phyloP scores from a whole-genome alignment of 2,329 filamentous ascomycete genomes.

The Fusarium sp. region DNA sequence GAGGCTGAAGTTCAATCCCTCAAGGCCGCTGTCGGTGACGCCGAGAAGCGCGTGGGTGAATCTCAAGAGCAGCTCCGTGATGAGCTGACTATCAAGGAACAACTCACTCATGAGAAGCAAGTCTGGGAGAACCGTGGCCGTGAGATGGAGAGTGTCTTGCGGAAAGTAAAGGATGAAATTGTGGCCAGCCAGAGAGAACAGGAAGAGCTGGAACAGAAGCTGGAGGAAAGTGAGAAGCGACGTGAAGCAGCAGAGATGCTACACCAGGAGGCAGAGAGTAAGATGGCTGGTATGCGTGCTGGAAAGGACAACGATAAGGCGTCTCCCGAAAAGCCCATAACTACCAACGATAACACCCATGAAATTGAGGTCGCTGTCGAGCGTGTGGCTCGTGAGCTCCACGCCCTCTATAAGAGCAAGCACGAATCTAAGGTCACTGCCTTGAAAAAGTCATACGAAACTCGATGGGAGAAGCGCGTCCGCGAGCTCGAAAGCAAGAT shows the following conservation, averaged over 20 bases:
- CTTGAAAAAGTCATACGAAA: slow-evolving; percentile 86
- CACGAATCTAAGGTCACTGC: slow-evolving; percentile 96
- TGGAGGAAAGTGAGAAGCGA: slow-evolving; percentile 82
- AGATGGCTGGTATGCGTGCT: slow-evolving; percentile 79
- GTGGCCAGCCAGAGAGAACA: slow-evolving; percentile 82
- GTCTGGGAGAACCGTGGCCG: slow-evolving; percentile 87
- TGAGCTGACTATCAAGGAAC: slow-evolving; percentile 77
- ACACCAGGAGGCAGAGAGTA: slow-evolving; percentile 81
- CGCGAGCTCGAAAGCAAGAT: slow-evolving; percentile 81
- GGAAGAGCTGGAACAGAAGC: slow-evolving; percentile 80
- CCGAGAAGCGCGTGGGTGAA: slow-evolving; percentile 91
- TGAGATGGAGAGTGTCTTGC: slow-evolving; percentile 86
- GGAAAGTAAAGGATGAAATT: slow-evolving; percentile 85
- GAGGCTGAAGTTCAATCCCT: slow-evolving; percentile 91
- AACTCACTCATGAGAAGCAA: slow-evolving; percentile 79
- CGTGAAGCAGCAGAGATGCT: slow-evolving; percentile 80
- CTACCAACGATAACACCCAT: slow-evolving; percentile 53
- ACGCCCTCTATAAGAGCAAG: slow-evolving; percentile 94
- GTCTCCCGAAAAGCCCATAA: slow-evolving; percentile 58
- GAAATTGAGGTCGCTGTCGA: slow-evolving; percentile 90
- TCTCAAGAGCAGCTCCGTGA: slow-evolving; percentile 87
- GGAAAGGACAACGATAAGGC: slow-evolving; percentile 62
- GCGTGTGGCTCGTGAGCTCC: slow-evolving; percentile 93
- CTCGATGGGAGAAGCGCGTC: slow-evolving; percentile 89
- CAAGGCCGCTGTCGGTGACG: slow-evolving; percentile 88